A percentile compares a stretch with the other conserved stretches of the same genome.
These are phyloP conservation scores for Aspergillus puulaauensis DNA, from an alignment of 2,329 filamentous ascomycete genomes.

Conservation along the genomic window DNA sequence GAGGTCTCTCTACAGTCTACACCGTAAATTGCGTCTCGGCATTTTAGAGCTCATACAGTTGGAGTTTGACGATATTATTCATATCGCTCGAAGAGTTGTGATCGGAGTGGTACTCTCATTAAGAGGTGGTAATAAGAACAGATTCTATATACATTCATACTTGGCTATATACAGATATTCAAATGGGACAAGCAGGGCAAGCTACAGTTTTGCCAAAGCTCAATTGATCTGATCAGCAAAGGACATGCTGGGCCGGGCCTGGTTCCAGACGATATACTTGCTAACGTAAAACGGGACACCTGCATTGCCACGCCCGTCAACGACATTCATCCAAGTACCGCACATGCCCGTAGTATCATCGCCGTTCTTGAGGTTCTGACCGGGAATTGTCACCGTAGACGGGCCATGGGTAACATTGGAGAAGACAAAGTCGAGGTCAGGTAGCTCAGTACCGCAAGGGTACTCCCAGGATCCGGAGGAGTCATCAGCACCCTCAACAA, in stretches of 20 bases:
- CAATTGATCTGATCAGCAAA: constrained; percentile 10
- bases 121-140: background rate
- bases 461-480: constrained; percentile 11
- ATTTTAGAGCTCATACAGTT: too few relatives aligned
- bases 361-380: constrained; percentile 6
- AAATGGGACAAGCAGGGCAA: background rate
- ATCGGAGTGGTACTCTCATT: too few relatives aligned
- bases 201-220: background rate
- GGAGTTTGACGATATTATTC: too few relatives aligned
- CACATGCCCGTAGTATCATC: constrained; percentile 6
- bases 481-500: constrained; percentile 7
- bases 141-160: background rate
- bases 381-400: constrained; percentile 7
- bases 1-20: too few relatives aligned
- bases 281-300: constrained; percentile 8
- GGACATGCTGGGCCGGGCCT: constrained; percentile 7
- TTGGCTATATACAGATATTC: background rate
- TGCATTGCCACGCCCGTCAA: constrained; percentile 9
- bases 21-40: too few relatives aligned
- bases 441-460: constrained; percentile 10
- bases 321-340: constrained; percentile 10
- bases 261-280: constrained; percentile 13
- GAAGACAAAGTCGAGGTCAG: constrained; percentile 8
- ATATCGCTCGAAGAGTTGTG: too few relatives aligned
- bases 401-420: constrained; percentile 7